Percentiles rank a stretch among this genome's conserved stretches.
phyloP scores from a whole-genome alignment of 352 stramenopile genomes.

The Pythium myriotylum region DNA sequence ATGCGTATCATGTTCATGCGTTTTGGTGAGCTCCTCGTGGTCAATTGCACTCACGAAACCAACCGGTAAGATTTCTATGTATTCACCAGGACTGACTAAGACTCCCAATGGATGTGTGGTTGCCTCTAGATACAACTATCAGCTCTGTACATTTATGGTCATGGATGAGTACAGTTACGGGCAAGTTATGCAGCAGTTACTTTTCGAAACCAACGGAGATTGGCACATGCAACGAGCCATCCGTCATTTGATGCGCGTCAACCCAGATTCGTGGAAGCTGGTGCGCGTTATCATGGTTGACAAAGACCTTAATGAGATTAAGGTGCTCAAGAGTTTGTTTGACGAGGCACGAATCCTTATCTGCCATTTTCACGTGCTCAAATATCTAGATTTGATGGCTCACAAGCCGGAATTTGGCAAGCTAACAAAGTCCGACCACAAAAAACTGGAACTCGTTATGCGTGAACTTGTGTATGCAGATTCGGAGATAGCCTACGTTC shows the following conservation, averaged over 20 bases:
- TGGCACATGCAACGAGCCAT: slow-evolving; percentile 13
- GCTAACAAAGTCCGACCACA: slow-evolving; percentile 15
- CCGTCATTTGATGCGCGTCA: not conserved
- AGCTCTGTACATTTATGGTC: slow-evolving; percentile 18
- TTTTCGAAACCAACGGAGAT: slow-evolving; percentile 15
- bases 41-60: slow-evolving; percentile 18
- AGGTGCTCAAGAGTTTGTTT: not conserved
- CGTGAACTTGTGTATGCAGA: slow-evolving; percentile 26
- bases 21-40: slow-evolving; percentile 9
- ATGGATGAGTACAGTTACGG: slow-evolving; percentile 14
- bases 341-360: slow-evolving; percentile 1
- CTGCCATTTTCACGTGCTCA: slow-evolving; percentile 15
- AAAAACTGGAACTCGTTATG: slow-evolving; percentile 10
- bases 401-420: no score
- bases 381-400: slow-evolving; percentile 4
- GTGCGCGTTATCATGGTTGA: slow-evolving; percentile 14
- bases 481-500: slow-evolving; percentile 5
- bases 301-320: slow-evolving; percentile 21
- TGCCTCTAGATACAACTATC: no score
- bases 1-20: slow-evolving; percentile 9
- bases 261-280: not conserved
- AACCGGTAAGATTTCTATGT: slow-evolving; percentile 4
- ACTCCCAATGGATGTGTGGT: not conserved
- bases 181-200: slow-evolving; percentile 11
- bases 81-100: not conserved